These are phyloP conservation scores for Strigomonas galati DNA, from an alignment of 208 protist genomes.

Conservation along the genomic window DNA sequence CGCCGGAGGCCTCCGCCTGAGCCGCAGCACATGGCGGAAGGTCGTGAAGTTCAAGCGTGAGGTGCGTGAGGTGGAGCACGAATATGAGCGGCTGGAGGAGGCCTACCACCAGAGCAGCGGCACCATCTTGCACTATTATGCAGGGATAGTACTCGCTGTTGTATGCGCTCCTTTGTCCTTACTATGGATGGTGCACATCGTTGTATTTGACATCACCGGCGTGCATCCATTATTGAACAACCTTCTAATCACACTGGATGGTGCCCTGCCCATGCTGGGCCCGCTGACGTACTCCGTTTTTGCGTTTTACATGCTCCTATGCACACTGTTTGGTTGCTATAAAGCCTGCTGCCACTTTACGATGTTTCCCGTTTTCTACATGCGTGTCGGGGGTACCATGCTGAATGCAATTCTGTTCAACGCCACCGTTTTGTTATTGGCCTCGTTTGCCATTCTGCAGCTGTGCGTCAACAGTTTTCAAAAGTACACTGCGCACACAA, in stretches of 20 bases:
- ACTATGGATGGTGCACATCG: constrained; percentile 85
- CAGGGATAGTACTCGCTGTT: constrained; percentile 34
- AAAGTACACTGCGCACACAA: constrained; percentile 61
- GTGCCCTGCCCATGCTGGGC: constrained; percentile 80
- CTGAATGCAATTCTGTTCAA: constrained; percentile 96
- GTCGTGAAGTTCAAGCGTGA: constrained; percentile 66
- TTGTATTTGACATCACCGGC: constrained; percentile 72
- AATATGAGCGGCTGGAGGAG: constrained; percentile 66
- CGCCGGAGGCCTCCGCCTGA: constrained; percentile 17
- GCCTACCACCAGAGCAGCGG: constrained; percentile 66
- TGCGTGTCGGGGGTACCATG: constrained; percentile 83
- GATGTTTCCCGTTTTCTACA: constrained; percentile 68
- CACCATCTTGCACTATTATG: constrained; percentile 45
- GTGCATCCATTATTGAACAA: constrained; percentile 70
- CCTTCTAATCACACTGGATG: constrained; percentile 67
- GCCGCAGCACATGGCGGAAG: constrained; percentile 36
- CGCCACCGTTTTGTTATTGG: constrained; percentile 81
- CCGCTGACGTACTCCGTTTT: constrained; percentile 79
- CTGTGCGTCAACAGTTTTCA: constrained; percentile 87
- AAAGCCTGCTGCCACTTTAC: constrained; percentile 70
- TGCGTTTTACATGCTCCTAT: constrained; percentile 89
- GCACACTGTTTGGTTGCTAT: constrained; percentile 82
- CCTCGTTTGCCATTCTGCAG: constrained; percentile 85
- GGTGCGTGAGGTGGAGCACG: constrained; percentile 72
- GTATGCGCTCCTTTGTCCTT: constrained; percentile 54